Conservation (phyloP, 768 basidiomycete genomes). For the Pleurotus djamor region DNA sequence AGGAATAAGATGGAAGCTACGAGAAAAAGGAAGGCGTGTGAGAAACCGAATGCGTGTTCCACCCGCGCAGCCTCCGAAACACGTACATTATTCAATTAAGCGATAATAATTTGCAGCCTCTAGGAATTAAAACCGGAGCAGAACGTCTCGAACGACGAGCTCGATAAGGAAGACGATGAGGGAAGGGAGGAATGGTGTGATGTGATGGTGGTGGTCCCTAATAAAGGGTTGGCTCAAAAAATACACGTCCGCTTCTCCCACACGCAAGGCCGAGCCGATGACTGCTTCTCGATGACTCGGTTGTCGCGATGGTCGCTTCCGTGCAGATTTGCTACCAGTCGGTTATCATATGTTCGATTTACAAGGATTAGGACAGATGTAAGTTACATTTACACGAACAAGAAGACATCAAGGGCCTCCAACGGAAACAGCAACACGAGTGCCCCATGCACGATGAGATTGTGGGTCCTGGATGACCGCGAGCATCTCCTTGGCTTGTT, state of each 20-base stretch:
- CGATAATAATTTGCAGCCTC: background rate
- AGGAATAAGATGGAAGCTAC: conserved; percentile 20
- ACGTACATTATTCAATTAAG: conserved; percentile 1
- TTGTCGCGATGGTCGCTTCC: too few relatives aligned
- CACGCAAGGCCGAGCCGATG: conserved; percentile 2
- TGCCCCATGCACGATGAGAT: too few relatives aligned
- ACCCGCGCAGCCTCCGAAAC: conserved; percentile 22
- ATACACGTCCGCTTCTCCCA: conserved; percentile 1
- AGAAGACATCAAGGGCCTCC: too few relatives aligned
- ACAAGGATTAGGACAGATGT: too few relatives aligned
- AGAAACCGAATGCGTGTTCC: conserved; percentile 21
- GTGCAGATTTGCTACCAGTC: background rate
- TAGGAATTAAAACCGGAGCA: background rate
- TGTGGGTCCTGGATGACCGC: too few relatives aligned
- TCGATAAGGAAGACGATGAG: conserved; percentile 1
- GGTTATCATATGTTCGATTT: too few relatives aligned
- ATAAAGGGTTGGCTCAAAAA: conserved; percentile 1
- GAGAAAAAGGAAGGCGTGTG: conserved; percentile 30
- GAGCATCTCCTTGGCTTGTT: too few relatives aligned
- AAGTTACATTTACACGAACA: too few relatives aligned
- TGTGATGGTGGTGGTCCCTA: conserved; percentile 1
- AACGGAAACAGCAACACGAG: too few relatives aligned
- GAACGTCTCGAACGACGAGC: background rate
- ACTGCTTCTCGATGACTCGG: background rate
- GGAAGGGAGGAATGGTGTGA: background rate